Conservation (phyloP, 495 filamentous ascomycete species). For the Polyplosphaeria fusca region DNA sequence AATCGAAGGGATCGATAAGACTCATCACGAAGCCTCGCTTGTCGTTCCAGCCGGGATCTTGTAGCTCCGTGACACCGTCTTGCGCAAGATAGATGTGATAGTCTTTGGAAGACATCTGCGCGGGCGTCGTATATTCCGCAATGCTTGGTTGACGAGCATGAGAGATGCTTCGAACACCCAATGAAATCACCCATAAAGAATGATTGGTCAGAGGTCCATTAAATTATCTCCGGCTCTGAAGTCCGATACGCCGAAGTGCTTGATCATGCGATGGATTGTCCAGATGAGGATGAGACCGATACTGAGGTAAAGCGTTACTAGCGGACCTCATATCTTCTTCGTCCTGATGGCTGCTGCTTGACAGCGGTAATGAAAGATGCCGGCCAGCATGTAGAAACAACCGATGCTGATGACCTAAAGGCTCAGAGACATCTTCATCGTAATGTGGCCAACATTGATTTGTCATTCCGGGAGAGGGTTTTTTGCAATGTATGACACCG, state of each 20-base stretch:
- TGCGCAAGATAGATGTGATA: slow-evolving; percentile 61
- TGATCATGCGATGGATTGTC: slow-evolving; percentile 65
- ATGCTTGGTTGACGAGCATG: slow-evolving; percentile 56
- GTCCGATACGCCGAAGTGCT: slow-evolving; percentile 48
- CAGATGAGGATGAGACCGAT: slow-evolving; percentile 58
- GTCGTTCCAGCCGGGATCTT: slow-evolving; percentile 60
- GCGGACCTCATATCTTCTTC: slow-evolving; percentile 49
- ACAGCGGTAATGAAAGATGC: slow-evolving; percentile 58
- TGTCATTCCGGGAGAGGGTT: slow-evolving; percentile 49
- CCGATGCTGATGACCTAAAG: slow-evolving; percentile 60
- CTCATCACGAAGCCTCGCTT: slow-evolving; percentile 29
- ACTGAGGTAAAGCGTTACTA: slow-evolving; percentile 61
- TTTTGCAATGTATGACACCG: slow-evolving; percentile 40
- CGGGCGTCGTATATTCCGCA: slow-evolving; percentile 60
- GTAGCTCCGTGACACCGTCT: too few relatives aligned
- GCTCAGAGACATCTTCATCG: slow-evolving; percentile 60
- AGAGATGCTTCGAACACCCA: slow-evolving; percentile 65
- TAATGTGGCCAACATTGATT: slow-evolving; percentile 37
- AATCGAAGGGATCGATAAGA: background rate
- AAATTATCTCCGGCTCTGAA: background rate
- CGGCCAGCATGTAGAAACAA: slow-evolving; percentile 56
- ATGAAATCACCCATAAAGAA: slow-evolving; percentile 70
- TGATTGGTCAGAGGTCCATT: slow-evolving; percentile 48
- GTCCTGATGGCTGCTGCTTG: slow-evolving; percentile 44
- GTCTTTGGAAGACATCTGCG: slow-evolving; percentile 58